Evolutionary conservation across 2,329 filamentous ascomycete genomes (phyloP).

Genomic region (Hirsutella rhossiliensis): DNA sequence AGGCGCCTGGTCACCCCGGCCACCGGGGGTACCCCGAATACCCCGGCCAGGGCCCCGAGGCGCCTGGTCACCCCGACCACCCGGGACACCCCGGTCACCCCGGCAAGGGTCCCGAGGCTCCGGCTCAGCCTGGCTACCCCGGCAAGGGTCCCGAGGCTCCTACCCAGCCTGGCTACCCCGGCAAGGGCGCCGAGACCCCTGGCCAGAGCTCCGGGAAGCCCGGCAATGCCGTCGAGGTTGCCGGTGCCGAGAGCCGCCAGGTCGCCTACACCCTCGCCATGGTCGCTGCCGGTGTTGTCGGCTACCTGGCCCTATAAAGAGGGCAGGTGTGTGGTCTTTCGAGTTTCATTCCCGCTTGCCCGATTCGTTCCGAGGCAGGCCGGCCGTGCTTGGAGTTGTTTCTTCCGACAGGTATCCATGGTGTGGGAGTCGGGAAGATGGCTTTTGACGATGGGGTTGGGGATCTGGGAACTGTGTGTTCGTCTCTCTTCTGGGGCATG

Average conservation of each 20-base stretch:
- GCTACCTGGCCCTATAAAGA: slow-evolving; percentile 17
- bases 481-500: neutral
- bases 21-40: no score
- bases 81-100: neutral
- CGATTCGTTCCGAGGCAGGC: no score
- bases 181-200: neutral
- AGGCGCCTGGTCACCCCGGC: no score
- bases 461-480: neutral
- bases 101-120: no score
- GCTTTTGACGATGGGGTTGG: no score
- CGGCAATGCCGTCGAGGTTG: slow-evolving; percentile 5
- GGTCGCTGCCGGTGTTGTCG: slow-evolving; percentile 14
- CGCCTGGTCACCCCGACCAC: neutral
- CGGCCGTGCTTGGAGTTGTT: no score
- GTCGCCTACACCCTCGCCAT: slow-evolving; percentile 12
- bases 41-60: neutral
- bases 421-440: no score
- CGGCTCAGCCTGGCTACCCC: neutral
- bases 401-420: no score
- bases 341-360: no score
- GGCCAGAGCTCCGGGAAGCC: neutral
- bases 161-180: neutral
- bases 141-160: neutral
- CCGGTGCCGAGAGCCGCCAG: slow-evolving; percentile 7
- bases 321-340: no score